Conservation (phyloP, 306 rosid genomes). For the Dalbergia cultrata region DNA sequence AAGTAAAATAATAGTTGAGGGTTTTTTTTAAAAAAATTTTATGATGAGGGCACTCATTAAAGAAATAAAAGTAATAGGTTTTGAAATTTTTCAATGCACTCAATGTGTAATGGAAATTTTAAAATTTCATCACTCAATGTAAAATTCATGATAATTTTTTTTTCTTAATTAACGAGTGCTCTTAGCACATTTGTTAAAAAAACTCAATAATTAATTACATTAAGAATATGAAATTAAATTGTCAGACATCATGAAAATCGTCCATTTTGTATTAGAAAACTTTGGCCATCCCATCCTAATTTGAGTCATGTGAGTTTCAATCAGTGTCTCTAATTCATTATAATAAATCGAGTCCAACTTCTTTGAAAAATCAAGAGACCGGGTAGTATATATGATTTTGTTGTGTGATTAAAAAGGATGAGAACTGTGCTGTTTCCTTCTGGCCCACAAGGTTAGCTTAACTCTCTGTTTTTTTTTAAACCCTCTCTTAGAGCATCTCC, state of each 20-base stretch:
- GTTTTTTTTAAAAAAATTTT: too few relatives aligned
- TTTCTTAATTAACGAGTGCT: too few relatives aligned
- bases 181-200: too few relatives aligned
- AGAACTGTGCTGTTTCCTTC: neutral
- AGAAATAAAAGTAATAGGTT: too few relatives aligned
- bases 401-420: neutral
- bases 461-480: neutral
- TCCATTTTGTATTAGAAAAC: slow-evolving; percentile 26
- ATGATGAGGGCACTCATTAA: too few relatives aligned
- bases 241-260: slow-evolving; percentile 1
- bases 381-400: neutral
- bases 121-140: too few relatives aligned
- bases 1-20: neutral
- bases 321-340: neutral
- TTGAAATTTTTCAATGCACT: too few relatives aligned
- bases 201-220: neutral
- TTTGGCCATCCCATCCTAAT: slow-evolving; percentile 12
- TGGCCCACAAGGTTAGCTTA: neutral
- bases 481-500: neutral
- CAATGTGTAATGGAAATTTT: too few relatives aligned
- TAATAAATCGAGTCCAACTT: slow-evolving; percentile 11
- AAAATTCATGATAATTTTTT: too few relatives aligned
- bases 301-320: slow-evolving; percentile 18
- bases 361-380: neutral
- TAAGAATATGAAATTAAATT: neutral